Base-by-base conservation (phyloP, 805 yeast genomes). In the Candida bentonensis region DNA sequence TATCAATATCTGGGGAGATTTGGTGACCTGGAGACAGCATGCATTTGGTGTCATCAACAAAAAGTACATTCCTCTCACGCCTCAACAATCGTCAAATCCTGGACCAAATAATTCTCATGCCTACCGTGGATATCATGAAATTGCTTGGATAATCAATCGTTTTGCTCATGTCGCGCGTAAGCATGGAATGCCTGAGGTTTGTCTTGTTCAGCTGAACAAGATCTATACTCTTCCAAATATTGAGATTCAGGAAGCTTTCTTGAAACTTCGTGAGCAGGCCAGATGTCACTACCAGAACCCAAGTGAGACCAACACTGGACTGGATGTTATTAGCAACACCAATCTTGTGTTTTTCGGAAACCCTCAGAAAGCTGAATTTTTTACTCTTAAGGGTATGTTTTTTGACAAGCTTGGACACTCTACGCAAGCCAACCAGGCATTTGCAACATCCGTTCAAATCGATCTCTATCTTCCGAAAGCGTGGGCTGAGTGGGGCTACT, bases 401-500 rank as follows among this genome's bases (percentile, higher is more conserved):
- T 72, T 89, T 54, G 94, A 95, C 20, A 89, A 87, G 59, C 68
- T 92, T 53, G 80, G 85, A 52, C 89, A 85, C 40, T 78, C 79
- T 51, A 97, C 89, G 47, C 96, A 89, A 55, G 97, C 99, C 13
- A 88, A 92, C 58, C 95, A 92, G 59, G 96, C 96, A 0, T 92
- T 92, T 67, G 95, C 97, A 1, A 85, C 96, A 2, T 96, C 98
- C 1, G 96, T 92, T 17, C 97, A 92, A 61, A 79, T 92, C 46
- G 98, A 94, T 57, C 72, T 89, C 53, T 86, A 88, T 55, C 64
- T 92, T 41, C 95, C 97, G 1, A 89, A 92, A 60, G 97, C 98
- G 0, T 92, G 99, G 99, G 97, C 96, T 2, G 96, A 94, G 60
- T 92, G 99, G 99, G 99, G 98, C 48, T 78, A 79, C 59, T 92